These are phyloP conservation scores for Spizellomyces sp. DNA, from an alignment of 192 early-diverging fungal species.

Conservation along the genomic window DNA sequence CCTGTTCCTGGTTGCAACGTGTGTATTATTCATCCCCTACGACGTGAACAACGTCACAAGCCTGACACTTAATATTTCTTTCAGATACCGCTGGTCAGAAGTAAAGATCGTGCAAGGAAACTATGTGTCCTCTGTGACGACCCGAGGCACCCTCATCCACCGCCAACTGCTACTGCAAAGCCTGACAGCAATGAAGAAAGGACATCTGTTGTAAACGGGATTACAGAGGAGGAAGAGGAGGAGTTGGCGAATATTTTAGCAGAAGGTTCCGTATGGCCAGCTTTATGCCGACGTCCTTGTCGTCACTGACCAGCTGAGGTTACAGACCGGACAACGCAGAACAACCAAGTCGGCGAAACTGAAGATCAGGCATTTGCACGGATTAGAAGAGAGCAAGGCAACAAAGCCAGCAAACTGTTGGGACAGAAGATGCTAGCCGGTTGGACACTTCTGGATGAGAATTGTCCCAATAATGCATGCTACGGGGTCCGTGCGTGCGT, in stretches of 20 bases:
- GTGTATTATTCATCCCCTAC: neutral
- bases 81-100: constrained; percentile 27
- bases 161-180: neutral
- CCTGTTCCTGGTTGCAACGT: constrained; percentile 28
- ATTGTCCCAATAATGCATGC: neutral
- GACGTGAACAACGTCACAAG: neutral
- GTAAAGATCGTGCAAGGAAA: constrained; percentile 13
- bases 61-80: neutral
- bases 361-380: constrained; percentile 6
- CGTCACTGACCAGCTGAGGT: neutral
- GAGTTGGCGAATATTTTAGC: too few species aligned
- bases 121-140: constrained; percentile 39
- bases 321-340: neutral
- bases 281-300: neutral
- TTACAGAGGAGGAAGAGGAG: neutral
- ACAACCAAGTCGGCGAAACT: neutral
- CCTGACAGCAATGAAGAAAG: too few species aligned
- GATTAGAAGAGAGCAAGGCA: constrained; percentile 5
- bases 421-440: constrained; percentile 35
- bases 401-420: constrained; percentile 24
- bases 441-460: constrained; percentile 33
- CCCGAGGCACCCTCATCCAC: constrained; percentile 17
- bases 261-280: neutral
- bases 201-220: neutral
- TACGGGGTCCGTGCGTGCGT: neutral